Evolutionary conservation across 2,329 filamentous ascomycete species (phyloP).

Genomic region (Fusarium lateritium): DNA sequence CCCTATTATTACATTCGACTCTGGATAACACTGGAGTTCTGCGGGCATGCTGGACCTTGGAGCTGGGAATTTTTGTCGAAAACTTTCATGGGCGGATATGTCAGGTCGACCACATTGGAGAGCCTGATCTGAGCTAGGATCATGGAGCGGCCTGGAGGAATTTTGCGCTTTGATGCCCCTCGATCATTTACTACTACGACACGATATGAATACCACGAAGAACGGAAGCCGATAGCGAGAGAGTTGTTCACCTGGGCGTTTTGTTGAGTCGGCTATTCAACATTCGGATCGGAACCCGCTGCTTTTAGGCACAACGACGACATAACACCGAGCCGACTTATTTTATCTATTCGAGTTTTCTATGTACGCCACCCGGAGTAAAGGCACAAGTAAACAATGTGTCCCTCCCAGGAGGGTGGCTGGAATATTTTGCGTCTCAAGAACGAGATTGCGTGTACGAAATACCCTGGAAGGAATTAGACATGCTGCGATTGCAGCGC

Average conservation of each 20-base stretch:
- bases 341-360: slow-evolving; percentile 31
- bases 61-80: slow-evolving; percentile 42
- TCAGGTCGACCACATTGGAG: slow-evolving; percentile 29
- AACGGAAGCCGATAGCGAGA: slow-evolving; percentile 43
- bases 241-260: slow-evolving; percentile 44
- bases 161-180: slow-evolving; percentile 39
- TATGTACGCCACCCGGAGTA: slow-evolving; percentile 26
- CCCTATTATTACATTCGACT: slow-evolving; percentile 48
- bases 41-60: slow-evolving; percentile 35
- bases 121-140: slow-evolving; percentile 9
- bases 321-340: slow-evolving; percentile 25
- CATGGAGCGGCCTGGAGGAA: slow-evolving; percentile 22
- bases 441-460: slow-evolving; percentile 51
- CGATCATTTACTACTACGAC: slow-evolving; percentile 44
- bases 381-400: slow-evolving; percentile 17
- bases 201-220: slow-evolving; percentile 51
- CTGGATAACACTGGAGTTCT: slow-evolving; percentile 53
- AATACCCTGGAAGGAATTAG: slow-evolving; percentile 51
- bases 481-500: slow-evolving; percentile 49
- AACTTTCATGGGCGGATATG: slow-evolving; percentile 44
- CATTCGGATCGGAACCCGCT: slow-evolving; percentile 30
- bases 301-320: slow-evolving; percentile 31
- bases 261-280: slow-evolving; percentile 41
- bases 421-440: slow-evolving; percentile 47
- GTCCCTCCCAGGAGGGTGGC: slow-evolving; percentile 21